A percentile compares a stretch with the other conserved stretches of the same genome.
Conservation (phyloP, 164 flowering plant genomes). For the Houttuynia cordata region DNA sequence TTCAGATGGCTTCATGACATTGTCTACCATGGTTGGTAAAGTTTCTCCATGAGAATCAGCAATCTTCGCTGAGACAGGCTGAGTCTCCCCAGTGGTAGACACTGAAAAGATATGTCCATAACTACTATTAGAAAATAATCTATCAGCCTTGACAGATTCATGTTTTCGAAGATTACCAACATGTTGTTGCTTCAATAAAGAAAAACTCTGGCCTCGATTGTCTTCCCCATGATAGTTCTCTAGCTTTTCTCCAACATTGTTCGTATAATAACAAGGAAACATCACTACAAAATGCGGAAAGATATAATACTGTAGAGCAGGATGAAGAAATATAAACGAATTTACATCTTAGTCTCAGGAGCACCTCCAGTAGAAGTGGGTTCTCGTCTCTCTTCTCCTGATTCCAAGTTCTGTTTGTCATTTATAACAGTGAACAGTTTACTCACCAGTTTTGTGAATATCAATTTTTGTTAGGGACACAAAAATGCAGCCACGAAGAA, state of each 20-base stretch:
- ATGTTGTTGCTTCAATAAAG: not conserved
- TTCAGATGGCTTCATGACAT: slow-evolving; percentile 4
- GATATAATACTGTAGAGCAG: not conserved
- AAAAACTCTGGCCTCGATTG: not conserved
- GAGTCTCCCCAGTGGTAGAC: not conserved
- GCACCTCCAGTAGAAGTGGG: slow-evolving; percentile 1
- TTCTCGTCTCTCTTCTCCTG: not conserved
- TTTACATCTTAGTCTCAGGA: slow-evolving; percentile 11
- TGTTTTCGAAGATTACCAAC: not conserved
- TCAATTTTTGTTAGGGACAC: not conserved
- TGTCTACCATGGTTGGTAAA: slow-evolving; percentile 1
- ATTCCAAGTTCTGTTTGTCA: slow-evolving; percentile 4
- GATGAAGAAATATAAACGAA: slow-evolving; percentile 2
- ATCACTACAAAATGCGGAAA: not conserved
- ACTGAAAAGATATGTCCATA: not conserved
- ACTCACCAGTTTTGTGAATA: not conserved
- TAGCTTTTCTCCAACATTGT: not conserved
- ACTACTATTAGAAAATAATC: not conserved
- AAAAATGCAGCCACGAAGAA: too few relatives aligned
- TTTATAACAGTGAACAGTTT: not conserved
- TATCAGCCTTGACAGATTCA: not conserved
- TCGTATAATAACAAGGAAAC: not conserved
- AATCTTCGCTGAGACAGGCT: not conserved
- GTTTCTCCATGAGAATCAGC: slow-evolving; percentile 2
- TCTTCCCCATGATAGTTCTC: not conserved